Evolutionary conservation across 306 rosid genomes (phyloP), one percentile per base, ranked within the genome.

Genomic region (Hippophae rhamnoides): DNA sequence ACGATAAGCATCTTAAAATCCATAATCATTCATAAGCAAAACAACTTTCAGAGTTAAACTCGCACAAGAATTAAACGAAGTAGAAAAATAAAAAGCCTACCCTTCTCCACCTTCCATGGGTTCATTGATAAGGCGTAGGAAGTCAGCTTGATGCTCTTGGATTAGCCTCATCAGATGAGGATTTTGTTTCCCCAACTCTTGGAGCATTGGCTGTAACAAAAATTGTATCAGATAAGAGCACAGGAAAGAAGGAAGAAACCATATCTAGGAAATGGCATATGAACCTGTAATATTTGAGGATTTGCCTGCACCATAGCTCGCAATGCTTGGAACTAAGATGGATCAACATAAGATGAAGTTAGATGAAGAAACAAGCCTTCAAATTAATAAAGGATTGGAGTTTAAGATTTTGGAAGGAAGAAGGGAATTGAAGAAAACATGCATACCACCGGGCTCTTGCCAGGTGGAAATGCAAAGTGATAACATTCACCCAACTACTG

Each of bases 281-380:
- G 64, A 54, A 92, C 98, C 98, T 92, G 98, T 75, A 92, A 70
- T 70, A 92, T 87, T 79, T 92, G 96, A 61, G 98, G 96, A 73
- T 92, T 92, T 41, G 95, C 87, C 69, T 86, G 98, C 70, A 92
- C 98, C 95, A 92, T 83, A 43, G 89, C 74, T 64, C 98, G 86
- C 78, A 92, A 67, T 10, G 92, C 89, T 69, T 87, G 94, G 71
- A 92, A 87, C 93, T 92, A 81, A 65, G 64, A 68, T 5, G 55
- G 56, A 71, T 11, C 38, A 50, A 60, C 53, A 44, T n/a, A 13
- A 60, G 68, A 43, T 49, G 67, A 0, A 52, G 26, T 50, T 14
- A 13, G 25, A 7, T 31, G 8, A 23, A 4, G 45, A 12, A 47
- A 47, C 9, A 27, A 10, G 47, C 10, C 13, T 26, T 52, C 26